phyloP scores from a whole-genome alignment of 2,329 filamentous ascomycete genomes.

The Penicillium aurantiogriseum region DNA sequence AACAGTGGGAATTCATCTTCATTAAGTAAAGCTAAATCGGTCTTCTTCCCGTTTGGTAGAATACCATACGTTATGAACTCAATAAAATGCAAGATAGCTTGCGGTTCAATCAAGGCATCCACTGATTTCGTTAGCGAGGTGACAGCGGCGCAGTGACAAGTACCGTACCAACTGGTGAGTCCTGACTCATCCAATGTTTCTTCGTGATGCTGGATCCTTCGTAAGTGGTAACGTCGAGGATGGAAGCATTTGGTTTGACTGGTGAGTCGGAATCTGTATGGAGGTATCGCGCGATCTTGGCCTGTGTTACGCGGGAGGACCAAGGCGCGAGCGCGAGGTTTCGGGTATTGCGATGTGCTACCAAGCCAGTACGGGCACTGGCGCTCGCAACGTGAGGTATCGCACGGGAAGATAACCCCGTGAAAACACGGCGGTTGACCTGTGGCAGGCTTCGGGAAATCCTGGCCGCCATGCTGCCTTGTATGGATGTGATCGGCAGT shows the following conservation, averaged over 20 bases:
- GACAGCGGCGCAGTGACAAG: not conserved
- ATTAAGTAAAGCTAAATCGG: too few species aligned
- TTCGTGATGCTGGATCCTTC: conserved; percentile 5
- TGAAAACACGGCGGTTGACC: not conserved
- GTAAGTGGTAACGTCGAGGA: conserved; percentile 1
- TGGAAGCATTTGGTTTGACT: not conserved
- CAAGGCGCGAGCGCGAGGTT: conserved; percentile 3
- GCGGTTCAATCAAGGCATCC: too few species aligned
- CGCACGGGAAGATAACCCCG: not conserved
- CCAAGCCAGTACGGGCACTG: not conserved
- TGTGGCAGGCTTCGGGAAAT: conserved; percentile 6
- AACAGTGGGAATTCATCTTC: too few species aligned
- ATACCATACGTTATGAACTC: too few species aligned
- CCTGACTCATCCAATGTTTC: conserved; percentile 9
- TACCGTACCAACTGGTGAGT: conserved; percentile 2
- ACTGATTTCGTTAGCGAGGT: too few species aligned
- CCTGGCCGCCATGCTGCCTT: conserved; percentile 1
- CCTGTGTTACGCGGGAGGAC: not conserved
- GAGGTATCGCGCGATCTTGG: not conserved
- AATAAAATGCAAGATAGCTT: too few species aligned
- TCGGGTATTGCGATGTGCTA: not conserved
- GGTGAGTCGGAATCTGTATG: conserved; percentile 6
- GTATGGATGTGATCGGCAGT: not conserved
- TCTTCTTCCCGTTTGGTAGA: too few species aligned
- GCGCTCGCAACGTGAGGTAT: not conserved